Conservation (phyloP, 1,284 basidiomycete genomes). For the Phylloporus sp. region DNA sequence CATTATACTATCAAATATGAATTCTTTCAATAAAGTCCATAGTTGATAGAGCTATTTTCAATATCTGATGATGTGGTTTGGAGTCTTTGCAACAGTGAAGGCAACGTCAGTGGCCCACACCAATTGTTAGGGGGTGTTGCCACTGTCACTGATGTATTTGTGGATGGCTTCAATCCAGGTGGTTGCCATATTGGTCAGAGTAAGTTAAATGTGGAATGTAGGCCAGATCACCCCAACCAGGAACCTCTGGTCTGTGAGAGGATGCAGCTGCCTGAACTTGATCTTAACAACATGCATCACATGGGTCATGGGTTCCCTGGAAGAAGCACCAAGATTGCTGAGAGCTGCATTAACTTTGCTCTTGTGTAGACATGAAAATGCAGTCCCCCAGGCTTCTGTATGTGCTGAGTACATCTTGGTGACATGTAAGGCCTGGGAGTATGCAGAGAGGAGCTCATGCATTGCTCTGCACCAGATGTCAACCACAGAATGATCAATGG, state of each 20-base stretch:
- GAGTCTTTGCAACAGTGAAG: slow-evolving; percentile 44
- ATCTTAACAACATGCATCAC: slow-evolving; percentile 47
- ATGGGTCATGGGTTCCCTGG: slow-evolving; percentile 40
- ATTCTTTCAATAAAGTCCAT: slow-evolving; percentile 40
- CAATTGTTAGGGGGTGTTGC: slow-evolving; percentile 22
- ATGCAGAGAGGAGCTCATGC: slow-evolving; percentile 38
- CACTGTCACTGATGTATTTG: slow-evolving; percentile 8
- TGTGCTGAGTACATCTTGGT: slow-evolving; percentile 49
- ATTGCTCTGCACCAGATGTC: slow-evolving; percentile 40
- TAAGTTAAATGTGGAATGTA: slow-evolving; percentile 48
- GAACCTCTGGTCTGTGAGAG: slow-evolving; percentile 49
- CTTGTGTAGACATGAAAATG: slow-evolving; percentile 47
- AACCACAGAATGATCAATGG: slow-evolving; percentile 36
- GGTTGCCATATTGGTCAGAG: slow-evolving; percentile 39
- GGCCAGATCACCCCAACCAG: slow-evolving; percentile 50
- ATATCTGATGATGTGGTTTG: slow-evolving; percentile 42
- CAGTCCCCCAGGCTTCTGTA: slow-evolving; percentile 49
- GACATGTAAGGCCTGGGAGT: slow-evolving; percentile 38
- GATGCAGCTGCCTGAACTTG: slow-evolving; percentile 49
- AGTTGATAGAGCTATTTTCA: slow-evolving; percentile 43
- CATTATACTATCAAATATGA: slow-evolving; percentile 36
- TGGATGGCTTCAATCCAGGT: slow-evolving; percentile 27
- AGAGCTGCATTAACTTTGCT: slow-evolving; percentile 40
- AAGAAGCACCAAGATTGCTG: slow-evolving; percentile 25
- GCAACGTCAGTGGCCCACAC: slow-evolving; percentile 44